Conservation (phyloP, 2,329 filamentous ascomycete genomes). For the Fusarium mundagurra region DNA sequence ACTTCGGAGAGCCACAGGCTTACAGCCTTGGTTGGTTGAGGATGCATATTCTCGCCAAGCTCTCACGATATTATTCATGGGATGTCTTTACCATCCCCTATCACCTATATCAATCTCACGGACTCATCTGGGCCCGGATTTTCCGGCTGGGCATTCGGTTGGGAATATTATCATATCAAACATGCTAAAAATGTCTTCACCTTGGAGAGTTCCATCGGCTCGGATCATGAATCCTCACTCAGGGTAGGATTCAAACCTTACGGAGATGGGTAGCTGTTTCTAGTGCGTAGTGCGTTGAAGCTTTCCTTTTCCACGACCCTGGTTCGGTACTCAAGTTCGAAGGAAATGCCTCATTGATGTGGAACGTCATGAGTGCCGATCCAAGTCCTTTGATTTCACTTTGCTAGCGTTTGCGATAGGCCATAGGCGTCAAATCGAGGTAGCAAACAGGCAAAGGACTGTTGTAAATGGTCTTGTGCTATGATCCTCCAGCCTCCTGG, state of each 20-base stretch:
- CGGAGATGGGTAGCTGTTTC: conserved; percentile 8
- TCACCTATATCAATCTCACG: neutral
- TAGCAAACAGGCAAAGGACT: neutral
- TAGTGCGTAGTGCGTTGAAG: conserved; percentile 14
- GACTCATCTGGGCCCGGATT: conserved; percentile 1
- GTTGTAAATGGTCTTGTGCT: neutral
- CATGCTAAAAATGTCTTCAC: conserved; percentile 1
- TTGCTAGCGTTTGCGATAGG: neutral
- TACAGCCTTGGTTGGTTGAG: neutral
- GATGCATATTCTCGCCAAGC: conserved; percentile 12
- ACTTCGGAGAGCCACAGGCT: neutral
- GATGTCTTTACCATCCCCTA: conserved; percentile 3
- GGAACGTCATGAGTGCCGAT: conserved; percentile 25
- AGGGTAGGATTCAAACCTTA: conserved; percentile 16
- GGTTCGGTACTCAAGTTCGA: conserved; percentile 17
- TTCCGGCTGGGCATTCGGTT: conserved; percentile 13
- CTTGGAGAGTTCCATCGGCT: neutral
- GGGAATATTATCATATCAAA: neutral
- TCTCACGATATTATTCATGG: conserved; percentile 12
- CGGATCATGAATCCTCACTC: conserved; percentile 4
- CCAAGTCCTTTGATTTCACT: conserved; percentile 33
- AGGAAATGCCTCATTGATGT: conserved; percentile 31
- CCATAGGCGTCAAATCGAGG: neutral
- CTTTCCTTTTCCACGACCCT: conserved; percentile 18
- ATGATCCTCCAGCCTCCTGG: conserved; percentile 9